These are phyloP conservation scores for Lasiodiplodia hormozganensis DNA, from an alignment of 2,329 filamentous ascomycete species.

Conservation along the genomic window DNA sequence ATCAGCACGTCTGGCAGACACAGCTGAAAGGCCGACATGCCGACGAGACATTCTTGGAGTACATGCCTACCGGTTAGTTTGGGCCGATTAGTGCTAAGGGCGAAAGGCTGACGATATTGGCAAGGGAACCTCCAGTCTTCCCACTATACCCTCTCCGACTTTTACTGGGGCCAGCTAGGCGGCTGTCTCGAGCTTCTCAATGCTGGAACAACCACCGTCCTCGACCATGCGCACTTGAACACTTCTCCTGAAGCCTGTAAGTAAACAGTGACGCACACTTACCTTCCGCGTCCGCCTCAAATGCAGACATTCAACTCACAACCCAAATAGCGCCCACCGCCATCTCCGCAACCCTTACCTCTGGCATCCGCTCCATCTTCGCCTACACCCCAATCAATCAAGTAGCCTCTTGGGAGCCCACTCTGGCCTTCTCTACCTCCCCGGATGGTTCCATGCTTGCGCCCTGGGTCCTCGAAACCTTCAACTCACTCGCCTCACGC, in stretches of 20 bases:
- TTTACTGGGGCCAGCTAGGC: conserved; percentile 38
- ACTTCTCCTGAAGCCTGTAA: conserved; percentile 39
- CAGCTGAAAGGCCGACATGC: conserved; percentile 61
- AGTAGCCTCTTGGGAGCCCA: conserved; percentile 42
- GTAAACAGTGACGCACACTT: conserved; percentile 34
- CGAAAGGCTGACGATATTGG: conserved; percentile 2
- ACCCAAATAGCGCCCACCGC: conserved; percentile 39
- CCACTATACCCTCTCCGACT: conserved; percentile 30
- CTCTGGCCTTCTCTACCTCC: conserved; percentile 50
- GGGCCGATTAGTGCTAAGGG: accelerated
- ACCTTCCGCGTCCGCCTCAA: not conserved
- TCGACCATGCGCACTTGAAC: conserved; percentile 59
- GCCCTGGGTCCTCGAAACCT: conserved; percentile 48
- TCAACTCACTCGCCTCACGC: conserved; percentile 43
- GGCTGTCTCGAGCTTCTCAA: conserved; percentile 61
- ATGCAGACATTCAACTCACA: conserved; percentile 14
- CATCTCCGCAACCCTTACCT: conserved; percentile 50
- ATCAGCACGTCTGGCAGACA: conserved; percentile 60
- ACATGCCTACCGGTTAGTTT: conserved; percentile 47
- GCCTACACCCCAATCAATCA: conserved; percentile 29
- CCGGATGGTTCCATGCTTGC: conserved; percentile 51
- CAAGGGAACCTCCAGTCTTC: conserved; percentile 48
- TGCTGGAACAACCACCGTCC: conserved; percentile 60
- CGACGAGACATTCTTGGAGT: conserved; percentile 57
- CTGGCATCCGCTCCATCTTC: conserved; percentile 57